These are phyloP conservation scores for Fusarium ramigenum DNA, from an alignment of 2,329 filamentous ascomycete species.

Conservation along the genomic window DNA sequence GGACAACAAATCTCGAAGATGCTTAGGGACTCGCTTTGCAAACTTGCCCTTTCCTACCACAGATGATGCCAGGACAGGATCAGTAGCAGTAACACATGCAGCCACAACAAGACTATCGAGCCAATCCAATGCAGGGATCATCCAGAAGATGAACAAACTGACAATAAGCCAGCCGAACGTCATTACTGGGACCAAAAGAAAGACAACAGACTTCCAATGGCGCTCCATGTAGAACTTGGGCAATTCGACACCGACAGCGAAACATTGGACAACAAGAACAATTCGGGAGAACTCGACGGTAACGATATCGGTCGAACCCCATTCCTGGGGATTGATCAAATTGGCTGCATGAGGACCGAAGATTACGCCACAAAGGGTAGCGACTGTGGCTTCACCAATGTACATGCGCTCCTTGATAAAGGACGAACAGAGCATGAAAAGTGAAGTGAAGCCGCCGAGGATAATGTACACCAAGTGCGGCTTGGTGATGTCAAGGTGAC, in stretches of 20 bases:
- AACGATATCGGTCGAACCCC: constrained; percentile 87
- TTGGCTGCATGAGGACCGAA: constrained; percentile 87
- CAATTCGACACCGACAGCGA: constrained; percentile 89
- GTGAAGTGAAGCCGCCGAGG: constrained; percentile 92
- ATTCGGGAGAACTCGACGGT: constrained; percentile 91
- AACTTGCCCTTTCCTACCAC: constrained; percentile 99
- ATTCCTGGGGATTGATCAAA: constrained; percentile 77
- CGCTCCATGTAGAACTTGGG: constrained; percentile 97
- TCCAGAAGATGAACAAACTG: constrained; percentile 94
- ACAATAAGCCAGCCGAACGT: constrained; percentile 94
- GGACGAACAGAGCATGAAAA: constrained; percentile 98
- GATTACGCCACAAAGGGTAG: constrained; percentile 86
- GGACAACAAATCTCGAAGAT: constrained; percentile 92
- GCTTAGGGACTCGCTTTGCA: constrained; percentile 95
- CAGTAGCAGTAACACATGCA: constrained; percentile 95
- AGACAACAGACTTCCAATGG: constrained; percentile 92
- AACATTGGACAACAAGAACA: constrained; percentile 91
- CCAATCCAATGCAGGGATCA: constrained; percentile 83
- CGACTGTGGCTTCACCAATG: constrained; percentile 97
- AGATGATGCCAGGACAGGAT: constrained; percentile 95
- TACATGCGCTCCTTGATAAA: constrained; percentile 99
- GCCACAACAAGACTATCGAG: constrained; percentile 87
- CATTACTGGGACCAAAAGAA: constrained; percentile 95
- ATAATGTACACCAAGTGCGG: constrained; percentile 99
- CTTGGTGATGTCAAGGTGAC: constrained; percentile 85